phyloP scores from a whole-genome alignment of 1,284 basidiomycete genomes.

The Marasmius sp. region DNA sequence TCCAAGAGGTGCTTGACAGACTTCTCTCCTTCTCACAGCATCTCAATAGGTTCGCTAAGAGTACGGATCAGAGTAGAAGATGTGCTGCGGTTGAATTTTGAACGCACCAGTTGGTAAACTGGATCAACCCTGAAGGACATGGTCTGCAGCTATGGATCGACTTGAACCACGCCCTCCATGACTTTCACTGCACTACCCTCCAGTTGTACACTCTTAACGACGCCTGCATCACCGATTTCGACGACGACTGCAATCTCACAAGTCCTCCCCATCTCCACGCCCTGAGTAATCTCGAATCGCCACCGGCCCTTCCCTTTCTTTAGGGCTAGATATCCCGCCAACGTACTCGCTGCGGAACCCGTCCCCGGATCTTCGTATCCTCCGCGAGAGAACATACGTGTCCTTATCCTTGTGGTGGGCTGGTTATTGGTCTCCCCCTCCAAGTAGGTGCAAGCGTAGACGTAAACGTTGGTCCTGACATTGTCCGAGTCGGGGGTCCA shows the following conservation, averaged over 20 bases:
- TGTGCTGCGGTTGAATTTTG: no score
- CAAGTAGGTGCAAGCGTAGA: slow-evolving; percentile 34
- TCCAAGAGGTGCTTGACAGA: no score
- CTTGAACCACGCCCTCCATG: slow-evolving; percentile 27
- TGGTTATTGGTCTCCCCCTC: slow-evolving; percentile 20
- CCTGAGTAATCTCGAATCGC: slow-evolving; percentile 37
- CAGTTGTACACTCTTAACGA: slow-evolving; percentile 33
- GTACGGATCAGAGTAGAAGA: no score
- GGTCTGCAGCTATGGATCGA: no score
- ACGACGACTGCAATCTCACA: slow-evolving; percentile 41
- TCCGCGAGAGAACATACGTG: slow-evolving; percentile 39
- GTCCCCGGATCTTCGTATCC: slow-evolving; percentile 43
- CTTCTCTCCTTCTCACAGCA: no score
- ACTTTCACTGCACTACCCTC: slow-evolving; percentile 38
- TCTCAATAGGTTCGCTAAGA: no score
- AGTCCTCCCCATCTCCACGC: slow-evolving; percentile 43
- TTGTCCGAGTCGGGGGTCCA: slow-evolving; percentile 26
- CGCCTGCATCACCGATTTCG: slow-evolving; percentile 27
- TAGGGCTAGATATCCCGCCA: slow-evolving; percentile 37
- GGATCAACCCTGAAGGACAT: no score
- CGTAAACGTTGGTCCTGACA: slow-evolving; percentile 15
- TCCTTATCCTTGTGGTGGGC: slow-evolving; percentile 23
- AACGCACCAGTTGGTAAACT: no score
- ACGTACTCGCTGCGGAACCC: slow-evolving; percentile 44
- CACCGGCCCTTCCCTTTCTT: slow-evolving; percentile 34